phyloP scores from a whole-genome alignment of 305 asterid species.

The Petunia hybrid region DNA sequence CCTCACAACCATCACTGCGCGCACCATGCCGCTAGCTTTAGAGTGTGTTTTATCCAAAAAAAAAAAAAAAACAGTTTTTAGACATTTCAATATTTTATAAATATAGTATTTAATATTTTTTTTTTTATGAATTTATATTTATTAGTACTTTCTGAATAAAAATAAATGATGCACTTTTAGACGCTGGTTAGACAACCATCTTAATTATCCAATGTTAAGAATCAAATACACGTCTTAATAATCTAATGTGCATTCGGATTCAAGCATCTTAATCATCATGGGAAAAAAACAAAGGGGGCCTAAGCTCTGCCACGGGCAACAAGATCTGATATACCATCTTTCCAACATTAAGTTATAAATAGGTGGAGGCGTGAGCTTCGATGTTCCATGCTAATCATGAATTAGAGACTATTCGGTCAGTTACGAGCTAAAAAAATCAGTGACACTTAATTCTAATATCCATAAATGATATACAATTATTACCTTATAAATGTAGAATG shows the following conservation, averaged over 20 bases:
- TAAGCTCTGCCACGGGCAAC: neutral
- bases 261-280: neutral
- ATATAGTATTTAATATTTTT: neutral
- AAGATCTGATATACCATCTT: neutral
- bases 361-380: neutral
- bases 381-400: constrained; percentile 2
- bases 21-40: neutral
- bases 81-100: neutral
- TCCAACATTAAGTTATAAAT: constrained; percentile 3
- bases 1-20: neutral
- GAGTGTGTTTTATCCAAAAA: too few species aligned
- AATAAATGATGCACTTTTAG: neutral
- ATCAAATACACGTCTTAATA: neutral
- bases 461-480: neutral
- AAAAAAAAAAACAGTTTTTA: too few species aligned
- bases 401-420: neutral
- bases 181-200: neutral
- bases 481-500: constrained; percentile 16
- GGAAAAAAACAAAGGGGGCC: neutral
- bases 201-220: neutral
- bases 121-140: neutral
- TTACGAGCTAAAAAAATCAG: neutral
- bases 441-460: neutral
- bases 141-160: neutral
- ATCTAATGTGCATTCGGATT: neutral